Percentiles rank a stretch among this genome's conserved stretches.
phyloP scores from a whole-genome alignment of 2,329 filamentous ascomycete genomes.

The Dryadomyces sulphureus region DNA sequence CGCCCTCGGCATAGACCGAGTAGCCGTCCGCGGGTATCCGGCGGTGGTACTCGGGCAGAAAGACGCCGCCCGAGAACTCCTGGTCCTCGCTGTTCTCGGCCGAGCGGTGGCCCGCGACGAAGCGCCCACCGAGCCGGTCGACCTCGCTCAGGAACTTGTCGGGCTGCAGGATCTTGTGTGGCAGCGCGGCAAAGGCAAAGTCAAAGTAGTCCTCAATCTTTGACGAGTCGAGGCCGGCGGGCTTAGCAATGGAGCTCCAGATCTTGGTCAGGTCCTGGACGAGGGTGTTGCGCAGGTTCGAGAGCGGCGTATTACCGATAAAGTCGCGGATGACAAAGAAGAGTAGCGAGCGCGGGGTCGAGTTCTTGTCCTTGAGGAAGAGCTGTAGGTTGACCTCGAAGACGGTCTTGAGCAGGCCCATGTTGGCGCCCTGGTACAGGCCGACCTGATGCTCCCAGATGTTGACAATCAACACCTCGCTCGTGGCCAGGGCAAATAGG shows the following conservation, averaged over 20 bases:
- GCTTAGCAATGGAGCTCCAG: constrained; percentile 88
- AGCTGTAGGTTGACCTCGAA: constrained; percentile 97
- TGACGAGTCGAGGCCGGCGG: constrained; percentile 72
- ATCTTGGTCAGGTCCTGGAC: constrained; percentile 83
- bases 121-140: constrained; percentile 63
- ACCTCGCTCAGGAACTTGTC: constrained; percentile 80
- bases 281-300: constrained; percentile 79
- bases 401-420: constrained; percentile 95
- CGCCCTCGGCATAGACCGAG: constrained; percentile 77
- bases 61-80: constrained; percentile 63
- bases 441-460: constrained; percentile 99
- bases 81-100: constrained; percentile 43
- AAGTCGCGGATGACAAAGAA: constrained; percentile 99
- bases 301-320: constrained; percentile 77
- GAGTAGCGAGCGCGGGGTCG: constrained; percentile 75
- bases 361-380: constrained; percentile 91
- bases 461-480: constrained; percentile 95
- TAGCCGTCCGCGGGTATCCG: constrained; percentile 96
- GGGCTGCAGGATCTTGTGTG: constrained; percentile 91
- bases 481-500: constrained; percentile 90
- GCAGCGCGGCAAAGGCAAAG: constrained; percentile 89
- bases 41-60: constrained; percentile 87
- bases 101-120: constrained; percentile 66
- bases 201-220: constrained; percentile 96
- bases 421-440: constrained; percentile 95